Evolutionary conservation across 2,329 filamentous ascomycete species (phyloP), one percentile per base, ranked within the genome.

Genomic region (Aotearoamyces nothofagi): DNA sequence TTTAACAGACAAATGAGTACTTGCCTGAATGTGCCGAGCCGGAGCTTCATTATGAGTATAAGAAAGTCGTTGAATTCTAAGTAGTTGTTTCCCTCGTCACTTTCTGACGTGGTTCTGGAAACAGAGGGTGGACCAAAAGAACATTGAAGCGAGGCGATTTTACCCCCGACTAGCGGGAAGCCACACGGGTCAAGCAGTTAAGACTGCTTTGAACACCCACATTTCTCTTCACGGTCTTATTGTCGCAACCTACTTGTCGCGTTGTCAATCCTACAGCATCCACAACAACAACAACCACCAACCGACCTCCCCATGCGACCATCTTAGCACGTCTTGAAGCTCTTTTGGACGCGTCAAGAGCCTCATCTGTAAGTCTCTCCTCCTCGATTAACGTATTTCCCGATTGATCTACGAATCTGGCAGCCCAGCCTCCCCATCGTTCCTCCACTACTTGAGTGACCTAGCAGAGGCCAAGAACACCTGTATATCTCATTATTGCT

Each of bases 11-110:
- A n/a, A n/a, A 55, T 47, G 33, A 39, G 47, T 46, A 47, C 50
- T 55, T 45, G 29, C 40, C 46, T 24, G 54, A 57, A 52, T 55
- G 57, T 52, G 38, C 54, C 37, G 32, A 24, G 28, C 31, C 27
- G 23, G 52, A 51, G 56, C 71, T 70, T 55, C 57, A 59, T 45
- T 74, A 73, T 45, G 63, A 80, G 73, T 68, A 68, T 62, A 73
- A 71, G 60, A 65, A 78, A 53, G 58, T 54, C 47, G 53, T 52
- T 49, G 42, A 55, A 56, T 51, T 42, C 40, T n/a, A n/a, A n/a
- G 36, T 34, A 34, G 41, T 28, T 29, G 26, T 36, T 31, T 30
- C 14, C 12, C 20, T 15, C 26, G n/a, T n/a, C n/a, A n/a, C n/a
- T n/a, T n/a, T n/a, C 26, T 50, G 43, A 46, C 41, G 45, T 41